Percentiles rank a stretch among this genome's conserved stretches.
These are phyloP conservation scores for Laburnicola sp. DNA, from an alignment of 2,329 filamentous ascomycete genomes.

Conservation along the genomic window DNA sequence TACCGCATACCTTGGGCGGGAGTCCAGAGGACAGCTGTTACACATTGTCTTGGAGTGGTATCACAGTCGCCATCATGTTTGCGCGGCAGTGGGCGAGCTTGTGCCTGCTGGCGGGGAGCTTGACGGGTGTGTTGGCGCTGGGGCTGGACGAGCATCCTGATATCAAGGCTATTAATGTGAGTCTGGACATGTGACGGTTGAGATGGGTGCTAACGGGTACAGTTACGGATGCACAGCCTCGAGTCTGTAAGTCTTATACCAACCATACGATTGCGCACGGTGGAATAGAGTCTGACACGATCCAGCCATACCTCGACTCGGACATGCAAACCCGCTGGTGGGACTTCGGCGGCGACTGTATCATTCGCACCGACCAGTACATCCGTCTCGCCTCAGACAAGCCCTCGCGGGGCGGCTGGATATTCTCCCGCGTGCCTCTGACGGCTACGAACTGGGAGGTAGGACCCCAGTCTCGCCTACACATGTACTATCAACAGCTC, in stretches of 20 bases:
- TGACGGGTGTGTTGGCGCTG: slow-evolving; percentile 33
- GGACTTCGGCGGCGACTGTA: slow-evolving; percentile 95
- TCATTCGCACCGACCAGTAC: slow-evolving; percentile 77
- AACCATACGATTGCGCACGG: not conserved
- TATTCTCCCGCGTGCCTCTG: slow-evolving; percentile 90
- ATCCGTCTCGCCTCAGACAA: slow-evolving; percentile 90
- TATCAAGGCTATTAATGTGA: slow-evolving; percentile 67
- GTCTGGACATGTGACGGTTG: slow-evolving; percentile 32
- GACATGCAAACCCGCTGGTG: slow-evolving; percentile 99
- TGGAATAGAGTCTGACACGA: slow-evolving; percentile 15
- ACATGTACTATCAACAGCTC: slow-evolving; percentile 17
- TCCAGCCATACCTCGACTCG: slow-evolving; percentile 90
- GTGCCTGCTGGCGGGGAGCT: slow-evolving; percentile 45
- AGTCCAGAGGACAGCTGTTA: not conserved
- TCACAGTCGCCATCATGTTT: slow-evolving; percentile 35
- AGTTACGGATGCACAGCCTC: slow-evolving; percentile 88
- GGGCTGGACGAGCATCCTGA: slow-evolving; percentile 48
- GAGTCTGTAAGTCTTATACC: slow-evolving; percentile 63
- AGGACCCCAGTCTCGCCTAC: slow-evolving; percentile 2
- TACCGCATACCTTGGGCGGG: not conserved
- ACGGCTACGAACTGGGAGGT: slow-evolving; percentile 98
- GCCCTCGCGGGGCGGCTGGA: slow-evolving; percentile 87
- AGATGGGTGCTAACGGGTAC: slow-evolving; percentile 29
- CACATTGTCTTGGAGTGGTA: slow-evolving; percentile 10
- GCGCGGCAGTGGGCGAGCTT: slow-evolving; percentile 41